Conservation (phyloP, 345 rosid species). For the Dovyalis caffra region DNA sequence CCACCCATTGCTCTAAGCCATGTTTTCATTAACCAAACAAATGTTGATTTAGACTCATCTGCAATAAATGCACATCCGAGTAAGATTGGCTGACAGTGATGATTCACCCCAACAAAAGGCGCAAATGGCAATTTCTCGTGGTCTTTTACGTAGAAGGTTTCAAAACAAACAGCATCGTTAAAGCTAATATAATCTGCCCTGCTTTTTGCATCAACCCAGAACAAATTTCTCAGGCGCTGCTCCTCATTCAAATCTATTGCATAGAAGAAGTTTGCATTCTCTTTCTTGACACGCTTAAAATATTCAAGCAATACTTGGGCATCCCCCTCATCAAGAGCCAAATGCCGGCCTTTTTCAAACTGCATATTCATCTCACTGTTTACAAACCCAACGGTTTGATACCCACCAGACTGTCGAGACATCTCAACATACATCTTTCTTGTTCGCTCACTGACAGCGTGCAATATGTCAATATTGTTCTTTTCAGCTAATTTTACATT, state of each 20-base stretch:
- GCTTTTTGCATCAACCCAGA: slow-evolving; percentile 28
- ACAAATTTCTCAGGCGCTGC: slow-evolving; percentile 24
- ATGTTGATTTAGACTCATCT: slow-evolving; percentile 20
- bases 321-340: slow-evolving; percentile 38
- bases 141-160: slow-evolving; percentile 27
- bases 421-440: slow-evolving; percentile 42
- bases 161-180: slow-evolving; percentile 28
- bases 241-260: slow-evolving; percentile 30
- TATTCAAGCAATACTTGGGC: slow-evolving; percentile 22
- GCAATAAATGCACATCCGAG: slow-evolving; percentile 29
- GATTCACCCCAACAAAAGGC: slow-evolving; percentile 29
- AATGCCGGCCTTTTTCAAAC: slow-evolving; percentile 26
- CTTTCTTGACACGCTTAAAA: slow-evolving; percentile 24
- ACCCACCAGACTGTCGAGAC: slow-evolving; percentile 32
- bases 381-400: slow-evolving; percentile 1
- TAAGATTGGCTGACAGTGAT: slow-evolving; percentile 27
- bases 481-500: slow-evolving; percentile 38
- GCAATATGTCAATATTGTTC: slow-evolving; percentile 37
- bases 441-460: slow-evolving; percentile 43
- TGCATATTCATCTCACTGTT: slow-evolving; percentile 16
- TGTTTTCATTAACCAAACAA: slow-evolving; percentile 25
- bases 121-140: slow-evolving; percentile 28
- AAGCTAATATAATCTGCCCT: slow-evolving; percentile 26
- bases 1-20: slow-evolving; percentile 37
- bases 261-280: slow-evolving; percentile 30